Evolutionary conservation across 345 rosid species (phyloP), one percentile per base, ranked within the genome.

Genomic region (Euclidium syriacum): DNA sequence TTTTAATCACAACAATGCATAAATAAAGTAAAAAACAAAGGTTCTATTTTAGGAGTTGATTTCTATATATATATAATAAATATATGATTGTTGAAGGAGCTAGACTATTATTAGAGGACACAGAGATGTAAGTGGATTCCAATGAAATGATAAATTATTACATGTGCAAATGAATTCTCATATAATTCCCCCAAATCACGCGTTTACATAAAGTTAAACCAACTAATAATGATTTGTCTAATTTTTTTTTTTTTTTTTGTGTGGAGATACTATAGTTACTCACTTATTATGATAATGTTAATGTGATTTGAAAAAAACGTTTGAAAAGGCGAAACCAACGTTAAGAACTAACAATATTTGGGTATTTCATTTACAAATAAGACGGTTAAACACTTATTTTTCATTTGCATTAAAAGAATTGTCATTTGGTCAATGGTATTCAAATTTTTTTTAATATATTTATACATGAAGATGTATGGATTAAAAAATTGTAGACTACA

Each of bases 151-250:
- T 68, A 15, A n/a, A n/a, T 59, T 16, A 29, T 17, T 68, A 8
- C 46, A 24, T 41, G 61, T 51, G 53, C 65, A 58, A 32, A 49
- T 32, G 36, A 25, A 23, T 58, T 47, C 39, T 58, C 47, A 40
- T 30, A 49, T 10, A 42, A 19, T 43, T 58, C 0, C 73, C 70
- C n/a, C 30, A 33, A 68, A 68, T 68, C 73, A 68, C 73, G 73
- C 54, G 53, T 42, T 16, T 52, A 7, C 40, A 19, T 7, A 68
- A 68, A 60, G 73, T 35, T 60, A 22, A 43, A 33, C 49, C 49
- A 52, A 26, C 55, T 42, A 20, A 18, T 60, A 25, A 52, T 42
- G 32, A 42, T 52, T 52, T 33, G 10, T 40, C 18, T 40, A 12
- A 15, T 6, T 32, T 22, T 11, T 10, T 65, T 24, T 55, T 9